Base-by-base conservation (phyloP, 2,329 filamentous ascomycete species). In the Dendryphion nanum region DNA sequence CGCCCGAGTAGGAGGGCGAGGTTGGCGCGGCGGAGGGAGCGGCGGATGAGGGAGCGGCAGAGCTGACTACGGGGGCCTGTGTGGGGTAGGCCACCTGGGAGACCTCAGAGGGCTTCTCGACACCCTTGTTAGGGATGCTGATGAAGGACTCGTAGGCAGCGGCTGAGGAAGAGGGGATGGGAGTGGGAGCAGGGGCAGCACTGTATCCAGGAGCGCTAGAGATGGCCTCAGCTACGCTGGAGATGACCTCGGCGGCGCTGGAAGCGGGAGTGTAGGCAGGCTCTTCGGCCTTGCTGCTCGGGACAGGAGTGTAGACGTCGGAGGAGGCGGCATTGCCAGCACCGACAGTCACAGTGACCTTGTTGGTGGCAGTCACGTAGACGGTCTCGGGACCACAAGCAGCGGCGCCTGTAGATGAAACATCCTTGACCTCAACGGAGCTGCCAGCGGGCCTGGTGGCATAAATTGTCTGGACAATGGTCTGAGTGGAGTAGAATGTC, bases 291-390 rank as follows among this genome's bases (percentile, higher is more conserved):
- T 7, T 7, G 10, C 15, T 30, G 8, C 8, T 10, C 15, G 8
- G 8, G 16, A 17, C 15, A 10, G 29, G 29, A 7, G 29, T 15
- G 16, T 29, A 19, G 18, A n/a, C 24, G 33, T 24, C 33, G 20
- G 41, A 37, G 16, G 37, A 16, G 20, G 34, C 5, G 5, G 26
- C 33, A 15, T 18, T n/a, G 19, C 4, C 29, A 37, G 32, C 16
- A 10, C 24, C 17, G 33, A 69, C 62, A 20, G 68, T 71, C 37
- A 70, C 57, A 20, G 68, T 67, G 34, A 69, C 61, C 41, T 64
- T 63, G 45, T 64, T 60, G 30, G 63, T 67, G 21, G 63, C 63
- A 34, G 68, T 71, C 30, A 69, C 61, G 38, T 58, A 61, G 37
- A 64, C 54, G 37, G 59, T 59, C 17, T 38, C 52, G 21, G 55